Percentiles rank a stretch among this genome's conserved stretches.
Conservation (phyloP, 2,329 filamentous ascomycete species). For the Ramularia collo-cygni region DNA sequence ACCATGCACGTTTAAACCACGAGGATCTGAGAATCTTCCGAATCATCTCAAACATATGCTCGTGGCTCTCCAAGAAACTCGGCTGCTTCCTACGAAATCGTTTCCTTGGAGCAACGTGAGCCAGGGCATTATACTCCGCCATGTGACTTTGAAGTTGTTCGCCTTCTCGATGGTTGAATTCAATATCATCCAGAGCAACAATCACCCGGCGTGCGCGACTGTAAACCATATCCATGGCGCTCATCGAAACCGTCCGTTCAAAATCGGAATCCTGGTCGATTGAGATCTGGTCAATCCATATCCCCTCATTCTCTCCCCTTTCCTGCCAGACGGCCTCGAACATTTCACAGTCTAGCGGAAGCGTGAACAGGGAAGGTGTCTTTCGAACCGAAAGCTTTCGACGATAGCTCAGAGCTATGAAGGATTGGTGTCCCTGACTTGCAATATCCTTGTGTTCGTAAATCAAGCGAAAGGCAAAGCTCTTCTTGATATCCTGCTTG, state of each 20-base stretch:
- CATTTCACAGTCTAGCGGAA: slow-evolving; percentile 34
- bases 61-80: slow-evolving; percentile 27
- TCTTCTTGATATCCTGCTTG: slow-evolving; percentile 27
- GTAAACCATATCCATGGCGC: slow-evolving; percentile 39
- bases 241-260: slow-evolving; percentile 35
- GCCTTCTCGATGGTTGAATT: slow-evolving; percentile 30
- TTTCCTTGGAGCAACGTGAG: slow-evolving; percentile 25
- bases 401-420: slow-evolving; percentile 40
- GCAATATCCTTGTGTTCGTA: slow-evolving; percentile 28
- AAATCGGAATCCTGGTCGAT: slow-evolving; percentile 36
- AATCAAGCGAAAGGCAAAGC: slow-evolving; percentile 34
- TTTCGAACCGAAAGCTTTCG: slow-evolving; percentile 29
- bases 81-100: slow-evolving; percentile 28
- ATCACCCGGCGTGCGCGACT: slow-evolving; percentile 35
- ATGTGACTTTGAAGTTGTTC: slow-evolving; percentile 34
- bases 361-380: slow-evolving; percentile 31
- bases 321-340: slow-evolving; percentile 38
- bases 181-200: slow-evolving; percentile 38
- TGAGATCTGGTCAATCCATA: slow-evolving; percentile 40
- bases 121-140: slow-evolving; percentile 30
- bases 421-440: slow-evolving; percentile 31
- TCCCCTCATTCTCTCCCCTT: slow-evolving; percentile 32
- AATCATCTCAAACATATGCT: slow-evolving; percentile 28
- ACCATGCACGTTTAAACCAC: slow-evolving; percentile 42
- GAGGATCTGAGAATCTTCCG: slow-evolving; percentile 34